A percentile compares a stretch with the other conserved stretches of the same genome.
Evolutionary conservation across 805 yeast species (phyloP).

Genomic region (Sugiyamaella americana): DNA sequence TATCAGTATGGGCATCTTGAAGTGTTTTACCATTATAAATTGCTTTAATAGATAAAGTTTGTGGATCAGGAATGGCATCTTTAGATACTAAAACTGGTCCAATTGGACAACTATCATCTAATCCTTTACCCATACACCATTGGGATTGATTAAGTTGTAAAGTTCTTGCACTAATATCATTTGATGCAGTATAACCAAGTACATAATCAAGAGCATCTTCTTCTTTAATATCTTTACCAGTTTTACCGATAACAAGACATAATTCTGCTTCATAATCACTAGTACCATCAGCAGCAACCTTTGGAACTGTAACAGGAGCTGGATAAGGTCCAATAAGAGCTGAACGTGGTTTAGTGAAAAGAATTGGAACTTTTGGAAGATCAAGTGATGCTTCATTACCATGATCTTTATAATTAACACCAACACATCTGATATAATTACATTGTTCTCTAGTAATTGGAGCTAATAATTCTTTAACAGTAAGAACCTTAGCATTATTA

Average conservation of each 20-base stretch:
- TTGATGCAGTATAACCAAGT: constrained; percentile 45
- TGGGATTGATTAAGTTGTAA: constrained; percentile 49
- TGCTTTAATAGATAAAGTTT: constrained; percentile 32
- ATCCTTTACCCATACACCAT: constrained; percentile 44
- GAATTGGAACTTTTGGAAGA: constrained; percentile 41
- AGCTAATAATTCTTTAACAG: constrained; percentile 8
- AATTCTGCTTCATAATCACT: too few relatives aligned
- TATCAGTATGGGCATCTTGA: constrained; percentile 23
- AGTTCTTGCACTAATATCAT: constrained; percentile 48
- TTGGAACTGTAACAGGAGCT: constrained; percentile 33
- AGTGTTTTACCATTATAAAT: constrained; percentile 38
- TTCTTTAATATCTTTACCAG: constrained; percentile 36
- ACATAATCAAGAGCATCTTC: constrained; percentile 40
- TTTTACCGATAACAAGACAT: constrained; percentile 44
- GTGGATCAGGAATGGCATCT: constrained; percentile 30
- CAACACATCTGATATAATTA: constrained; percentile 36
- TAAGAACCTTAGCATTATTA: neutral
- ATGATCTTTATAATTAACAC: constrained; percentile 42
- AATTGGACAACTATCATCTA: constrained; percentile 47
- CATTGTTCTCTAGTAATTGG: constrained; percentile 9
- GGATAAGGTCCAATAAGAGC: too few relatives aligned
- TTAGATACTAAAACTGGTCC: constrained; percentile 45
- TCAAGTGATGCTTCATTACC: constrained; percentile 35
- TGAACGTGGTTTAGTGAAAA: constrained; percentile 44
- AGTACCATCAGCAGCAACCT: too few relatives aligned